Evolutionary conservation across 768 basidiomycete genomes (phyloP).

Genomic region (Tricholoma sp.): DNA sequence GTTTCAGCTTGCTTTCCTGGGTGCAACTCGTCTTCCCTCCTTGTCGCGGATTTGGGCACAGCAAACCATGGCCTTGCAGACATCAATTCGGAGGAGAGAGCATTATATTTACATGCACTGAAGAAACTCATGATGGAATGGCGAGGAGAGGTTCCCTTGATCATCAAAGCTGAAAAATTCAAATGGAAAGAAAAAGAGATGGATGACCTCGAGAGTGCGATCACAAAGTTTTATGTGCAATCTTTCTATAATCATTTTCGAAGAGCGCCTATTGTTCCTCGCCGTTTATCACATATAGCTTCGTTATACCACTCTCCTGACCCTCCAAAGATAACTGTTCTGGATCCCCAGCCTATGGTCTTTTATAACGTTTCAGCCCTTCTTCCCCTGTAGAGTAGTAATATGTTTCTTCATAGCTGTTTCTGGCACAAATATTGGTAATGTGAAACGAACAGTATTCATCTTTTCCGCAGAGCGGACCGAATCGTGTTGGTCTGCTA

Average conservation of each 20-base stretch:
- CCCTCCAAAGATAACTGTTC: not conserved
- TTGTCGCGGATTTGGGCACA: not conserved
- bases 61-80: conserved; percentile 10
- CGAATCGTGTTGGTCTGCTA: too few relatives aligned
- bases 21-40: not conserved
- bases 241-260: not conserved
- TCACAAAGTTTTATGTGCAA: not conserved
- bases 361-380: not conserved
- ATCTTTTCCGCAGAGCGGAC: too few relatives aligned
- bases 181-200: not conserved
- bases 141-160: not conserved
- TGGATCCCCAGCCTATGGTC: not conserved
- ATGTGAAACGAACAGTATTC: too few relatives aligned
- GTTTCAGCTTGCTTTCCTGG: not conserved
- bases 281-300: not conserved
- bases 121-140: not conserved
- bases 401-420: too few relatives aligned
- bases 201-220: not conserved
- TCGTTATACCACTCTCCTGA: not conserved
- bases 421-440: too few relatives aligned
- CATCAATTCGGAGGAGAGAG: not conserved
- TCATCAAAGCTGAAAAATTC: not conserved
- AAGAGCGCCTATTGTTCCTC: not conserved
- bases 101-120: not conserved
- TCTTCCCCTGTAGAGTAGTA: not conserved